Evolutionary conservation across 805 yeast species (phyloP).

Genomic region (Scheffersomyces ergatensis): DNA sequence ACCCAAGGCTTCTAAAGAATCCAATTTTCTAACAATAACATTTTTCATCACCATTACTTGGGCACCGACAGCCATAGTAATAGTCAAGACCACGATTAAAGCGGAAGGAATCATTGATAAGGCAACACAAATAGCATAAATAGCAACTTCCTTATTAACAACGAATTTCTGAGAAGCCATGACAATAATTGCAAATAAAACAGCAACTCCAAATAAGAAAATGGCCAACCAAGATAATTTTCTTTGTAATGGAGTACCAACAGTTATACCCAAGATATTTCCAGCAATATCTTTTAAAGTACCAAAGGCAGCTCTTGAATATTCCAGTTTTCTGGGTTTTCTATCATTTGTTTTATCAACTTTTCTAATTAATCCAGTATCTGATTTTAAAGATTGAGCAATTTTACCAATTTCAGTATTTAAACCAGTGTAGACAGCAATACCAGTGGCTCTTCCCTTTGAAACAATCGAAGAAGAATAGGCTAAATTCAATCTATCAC

Average conservation of each 20-base stretch:
- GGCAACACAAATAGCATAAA: slow-evolving; percentile 40
- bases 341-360: slow-evolving; percentile 35
- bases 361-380: slow-evolving; percentile 20
- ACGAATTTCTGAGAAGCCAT: slow-evolving; percentile 34
- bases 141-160: slow-evolving; percentile 34
- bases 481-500: slow-evolving; percentile 34
- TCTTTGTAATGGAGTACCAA: slow-evolving; percentile 47
- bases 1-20: slow-evolving; percentile 37
- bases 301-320: slow-evolving; percentile 30
- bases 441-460: slow-evolving; percentile 41
- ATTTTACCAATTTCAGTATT: slow-evolving; percentile 42
- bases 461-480: slow-evolving; percentile 38
- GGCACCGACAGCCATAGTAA: slow-evolving; percentile 41
- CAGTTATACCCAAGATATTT: slow-evolving; percentile 45
- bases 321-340: slow-evolving; percentile 36
- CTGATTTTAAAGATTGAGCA: slow-evolving; percentile 29
- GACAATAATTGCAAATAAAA: slow-evolving; percentile 35
- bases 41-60: slow-evolving; percentile 34
- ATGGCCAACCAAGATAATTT: slow-evolving; percentile 49
- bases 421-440: slow-evolving; percentile 37
- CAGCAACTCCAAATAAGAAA: slow-evolving; percentile 46
- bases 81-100: slow-evolving; percentile 36
- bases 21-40: slow-evolving; percentile 36
- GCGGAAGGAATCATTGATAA: slow-evolving; percentile 40
- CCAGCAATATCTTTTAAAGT: slow-evolving; percentile 41